Base-by-base conservation (phyloP, 2,329 filamentous ascomycete species). In the Phaeoacremonium minimum region DNA sequence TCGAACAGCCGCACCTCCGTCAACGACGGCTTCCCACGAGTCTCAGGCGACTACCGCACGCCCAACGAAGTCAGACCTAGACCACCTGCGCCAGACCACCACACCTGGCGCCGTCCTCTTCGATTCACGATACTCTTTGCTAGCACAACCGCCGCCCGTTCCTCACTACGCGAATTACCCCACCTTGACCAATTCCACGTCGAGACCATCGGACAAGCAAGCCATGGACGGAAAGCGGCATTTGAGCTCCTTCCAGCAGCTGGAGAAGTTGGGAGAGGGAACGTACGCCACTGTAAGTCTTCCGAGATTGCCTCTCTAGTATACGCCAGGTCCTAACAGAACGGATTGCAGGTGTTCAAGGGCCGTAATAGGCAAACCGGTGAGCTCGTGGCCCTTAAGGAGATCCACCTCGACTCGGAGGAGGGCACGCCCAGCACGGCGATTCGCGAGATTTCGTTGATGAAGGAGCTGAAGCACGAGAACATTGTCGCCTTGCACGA, bases 401-500 rank as follows among this genome's bases (percentile, higher is more conserved):
- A 98, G 66, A 98, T 98, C 52, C 93, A 98, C 60, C 86, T 98
- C 45, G 93, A 98, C 63, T 95, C 87, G 33, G 93, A 98, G 70
- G 93, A 98, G 69, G 93, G 93, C 51, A 98, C 93, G 0, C 93
- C 93, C 4, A 94, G 87, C 35, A 98, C 93, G 0, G 93, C 93
- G 32, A 98, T 98, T 60, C 87, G 93, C 55, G 93, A 98, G 64
- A 98, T 98, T 53, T 96, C 90, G 2, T 75, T 98, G 39, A 97
- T 98, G 93, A 98, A 98, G 67, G 93, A 98, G 66, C 77, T 98
- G 48, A 97, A 97, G 66, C 93, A 98, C 64, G 90, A 96, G 61
- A 97, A 96, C 58, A 97, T 98, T 48, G 90, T 98, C 52, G 87
- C 85, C 41, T 81, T 98, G 5, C 88, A 97, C 74, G 93, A 98